A percentile compares a stretch with the other conserved stretches of the same genome.
Conservation (phyloP, 2,329 filamentous ascomycete genomes). For the Colletotrichum simmondsii region DNA sequence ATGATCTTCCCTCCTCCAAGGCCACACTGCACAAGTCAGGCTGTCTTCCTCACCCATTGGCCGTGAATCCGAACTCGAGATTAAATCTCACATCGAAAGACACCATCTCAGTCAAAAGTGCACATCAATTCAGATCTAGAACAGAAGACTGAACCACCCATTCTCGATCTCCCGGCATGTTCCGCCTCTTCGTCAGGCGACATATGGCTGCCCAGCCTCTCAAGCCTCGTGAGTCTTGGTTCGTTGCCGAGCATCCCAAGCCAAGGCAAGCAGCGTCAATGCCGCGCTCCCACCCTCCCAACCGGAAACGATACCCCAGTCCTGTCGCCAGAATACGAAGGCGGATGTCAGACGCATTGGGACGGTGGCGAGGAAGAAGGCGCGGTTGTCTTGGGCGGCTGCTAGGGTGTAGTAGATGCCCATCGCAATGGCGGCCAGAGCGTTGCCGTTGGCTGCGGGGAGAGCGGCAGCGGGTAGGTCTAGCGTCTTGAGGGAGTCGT, state of each 20-base stretch:
- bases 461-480: conserved; percentile 26
- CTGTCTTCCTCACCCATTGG: neutral
- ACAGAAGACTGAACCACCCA: neutral
- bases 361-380: conserved; percentile 43
- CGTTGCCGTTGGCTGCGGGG: conserved; percentile 33
- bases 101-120: neutral
- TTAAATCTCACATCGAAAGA: neutral
- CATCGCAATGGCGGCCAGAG: conserved; percentile 44
- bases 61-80: neutral
- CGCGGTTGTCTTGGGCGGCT: conserved; percentile 44
- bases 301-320: conserved; percentile 39
- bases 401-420: conserved; percentile 45
- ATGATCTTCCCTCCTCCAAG: neutral
- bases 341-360: conserved; percentile 44
- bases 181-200: neutral
- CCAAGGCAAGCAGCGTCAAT: neutral
- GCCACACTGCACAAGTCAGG: neutral
- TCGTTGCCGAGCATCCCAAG: neutral
- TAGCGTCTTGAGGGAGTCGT: neutral
- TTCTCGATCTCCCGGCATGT: neutral
- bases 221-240: neutral
- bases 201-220: neutral
- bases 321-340: conserved; percentile 41
- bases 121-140: neutral
- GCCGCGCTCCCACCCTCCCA: conserved; percentile 44